Conservation (phyloP, 352 stramenopile species). For the Phytophthora nicotianae region DNA sequence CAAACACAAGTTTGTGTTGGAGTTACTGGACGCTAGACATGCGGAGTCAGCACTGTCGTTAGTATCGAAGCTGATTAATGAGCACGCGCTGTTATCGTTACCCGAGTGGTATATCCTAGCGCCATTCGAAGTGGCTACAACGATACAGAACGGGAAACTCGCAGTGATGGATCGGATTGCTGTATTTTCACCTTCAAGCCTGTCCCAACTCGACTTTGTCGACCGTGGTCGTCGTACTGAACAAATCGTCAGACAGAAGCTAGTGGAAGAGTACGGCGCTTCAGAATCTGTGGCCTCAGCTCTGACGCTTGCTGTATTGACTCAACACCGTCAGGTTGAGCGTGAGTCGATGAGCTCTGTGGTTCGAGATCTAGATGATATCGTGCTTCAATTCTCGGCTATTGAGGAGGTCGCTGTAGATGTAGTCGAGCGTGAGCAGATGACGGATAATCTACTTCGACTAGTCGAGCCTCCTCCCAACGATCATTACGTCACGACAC, state of each 20-base stretch:
- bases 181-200: background rate
- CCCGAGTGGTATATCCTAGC: constrained; percentile 58
- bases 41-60: constrained; percentile 42
- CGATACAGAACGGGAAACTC: constrained; percentile 39
- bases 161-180: constrained; percentile 31
- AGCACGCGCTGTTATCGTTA: constrained; percentile 52
- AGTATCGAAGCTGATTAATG: constrained; percentile 56
- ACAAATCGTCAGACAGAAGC: constrained; percentile 11
- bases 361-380: constrained; percentile 19
- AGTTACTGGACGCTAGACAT: constrained; percentile 35
- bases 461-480: background rate
- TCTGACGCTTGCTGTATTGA: constrained; percentile 15
- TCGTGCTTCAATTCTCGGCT: constrained; percentile 12
- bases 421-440: constrained; percentile 7
- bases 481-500: background rate
- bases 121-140: constrained; percentile 35
- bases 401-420: constrained; percentile 7
- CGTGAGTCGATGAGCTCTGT: background rate
- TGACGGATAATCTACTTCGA: constrained; percentile 14
- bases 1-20: constrained; percentile 48
- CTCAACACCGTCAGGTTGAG: background rate
- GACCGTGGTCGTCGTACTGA: constrained; percentile 5
- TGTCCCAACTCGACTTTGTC: constrained; percentile 6
- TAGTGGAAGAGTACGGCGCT: constrained; percentile 27
- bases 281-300: constrained; percentile 17